Percentiles rank a stretch among this genome's conserved stretches.
These are phyloP conservation scores for Arxiozyma bovina DNA, from an alignment of 1,139 yeast species.

Conservation along the genomic window DNA sequence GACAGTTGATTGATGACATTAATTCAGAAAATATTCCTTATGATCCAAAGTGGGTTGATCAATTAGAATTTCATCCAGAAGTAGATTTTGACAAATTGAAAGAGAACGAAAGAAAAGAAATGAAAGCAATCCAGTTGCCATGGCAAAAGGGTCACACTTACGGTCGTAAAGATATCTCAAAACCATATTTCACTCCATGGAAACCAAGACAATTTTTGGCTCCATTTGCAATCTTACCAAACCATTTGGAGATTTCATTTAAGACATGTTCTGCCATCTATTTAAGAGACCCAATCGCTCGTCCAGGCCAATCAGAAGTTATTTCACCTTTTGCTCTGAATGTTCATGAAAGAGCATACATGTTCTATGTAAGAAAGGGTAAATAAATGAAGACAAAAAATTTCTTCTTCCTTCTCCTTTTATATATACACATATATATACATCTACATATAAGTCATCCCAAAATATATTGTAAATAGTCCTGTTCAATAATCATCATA, in stretches of 20 bases:
- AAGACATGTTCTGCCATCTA: conserved; percentile 91
- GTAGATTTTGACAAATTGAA: conserved; percentile 46
- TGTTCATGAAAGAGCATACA: conserved; percentile 88
- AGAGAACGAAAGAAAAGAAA: conserved; percentile 43
- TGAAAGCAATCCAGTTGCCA: conserved; percentile 42
- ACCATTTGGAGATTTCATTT: conserved; percentile 83
- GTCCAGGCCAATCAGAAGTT: conserved; percentile 96
- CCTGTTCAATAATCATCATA: background rate
- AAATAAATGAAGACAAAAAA: conserved; percentile 34
- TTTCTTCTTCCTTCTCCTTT: background rate
- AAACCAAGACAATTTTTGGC: conserved; percentile 87
- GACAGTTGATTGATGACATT: conserved; percentile 21
- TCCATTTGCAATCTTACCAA: conserved; percentile 85
- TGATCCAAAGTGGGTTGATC: conserved; percentile 49
- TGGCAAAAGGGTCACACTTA: conserved; percentile 63
- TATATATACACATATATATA: too few relatives aligned
- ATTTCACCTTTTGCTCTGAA: conserved; percentile 80
- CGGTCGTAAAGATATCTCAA: conserved; percentile 70
- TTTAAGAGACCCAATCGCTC: conserved; percentile 90
- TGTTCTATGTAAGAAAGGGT: conserved; percentile 83
- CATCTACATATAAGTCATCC: background rate
- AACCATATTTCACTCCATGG: conserved; percentile 94
- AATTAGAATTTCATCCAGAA: conserved; percentile 41
- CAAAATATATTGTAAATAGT: conserved; percentile 3
- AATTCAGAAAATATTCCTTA: conserved; percentile 34